A percentile compares a stretch with the other conserved stretches of the same genome.
Conservation (phyloP, 129 eudicot genomes). For the Lactuca saligna region DNA sequence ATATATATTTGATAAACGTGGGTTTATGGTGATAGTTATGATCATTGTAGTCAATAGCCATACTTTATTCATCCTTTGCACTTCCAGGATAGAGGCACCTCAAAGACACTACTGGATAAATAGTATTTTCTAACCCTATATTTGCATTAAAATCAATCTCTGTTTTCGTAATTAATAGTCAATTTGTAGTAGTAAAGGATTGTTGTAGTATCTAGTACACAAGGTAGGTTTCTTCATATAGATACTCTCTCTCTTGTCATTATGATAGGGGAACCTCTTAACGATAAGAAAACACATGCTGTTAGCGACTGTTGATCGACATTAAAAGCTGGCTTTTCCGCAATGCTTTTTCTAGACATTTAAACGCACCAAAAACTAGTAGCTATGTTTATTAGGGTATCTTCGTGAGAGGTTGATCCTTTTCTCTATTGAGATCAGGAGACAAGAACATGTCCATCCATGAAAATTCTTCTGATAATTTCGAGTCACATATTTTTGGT, state of each 20-base stretch:
- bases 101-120: not conserved
- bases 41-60: not conserved
- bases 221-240: constrained; percentile 2
- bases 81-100: constrained; percentile 8
- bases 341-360: not conserved
- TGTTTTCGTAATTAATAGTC: not conserved
- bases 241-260: constrained; percentile 10
- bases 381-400: not conserved
- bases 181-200: constrained; percentile 9
- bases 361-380: not conserved
- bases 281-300: not conserved
- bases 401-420: not conserved
- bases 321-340: constrained; percentile 6
- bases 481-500: not conserved
- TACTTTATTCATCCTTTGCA: not conserved
- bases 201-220: constrained; percentile 3
- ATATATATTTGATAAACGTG: not conserved
- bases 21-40: not conserved
- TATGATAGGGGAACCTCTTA: constrained; percentile 9
- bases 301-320: not conserved
- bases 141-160: not conserved
- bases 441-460: not conserved
- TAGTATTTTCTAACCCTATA: not conserved
- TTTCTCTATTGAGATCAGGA: not conserved
- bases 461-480: not conserved